Conservation (phyloP, 345 rosid genomes). For the Carallia brachiata region DNA sequence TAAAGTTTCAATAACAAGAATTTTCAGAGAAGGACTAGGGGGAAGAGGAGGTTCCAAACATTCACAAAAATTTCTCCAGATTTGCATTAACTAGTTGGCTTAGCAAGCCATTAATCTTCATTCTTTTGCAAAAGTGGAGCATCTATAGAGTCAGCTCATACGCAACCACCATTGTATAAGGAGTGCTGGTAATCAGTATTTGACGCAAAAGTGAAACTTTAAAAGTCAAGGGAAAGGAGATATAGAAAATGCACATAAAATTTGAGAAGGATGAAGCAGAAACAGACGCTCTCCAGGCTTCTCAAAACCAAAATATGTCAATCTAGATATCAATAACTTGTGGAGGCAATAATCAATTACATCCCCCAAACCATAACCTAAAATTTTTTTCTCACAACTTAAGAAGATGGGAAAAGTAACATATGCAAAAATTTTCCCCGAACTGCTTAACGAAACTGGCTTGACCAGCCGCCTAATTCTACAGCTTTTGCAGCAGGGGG, state of each 20-base stretch:
- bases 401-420: neutral
- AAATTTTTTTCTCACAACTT: no score
- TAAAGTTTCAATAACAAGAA: no score
- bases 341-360: no score
- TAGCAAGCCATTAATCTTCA: conserved; percentile 2
- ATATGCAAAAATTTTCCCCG: neutral
- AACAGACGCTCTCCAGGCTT: no score
- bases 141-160: conserved; percentile 45
- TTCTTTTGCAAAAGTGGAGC: conserved; percentile 22
- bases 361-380: no score
- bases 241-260: no score
- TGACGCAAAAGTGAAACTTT: conserved; percentile 26
- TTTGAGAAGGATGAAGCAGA: no score
- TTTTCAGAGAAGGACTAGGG: no score
- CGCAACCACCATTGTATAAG: conserved; percentile 14
- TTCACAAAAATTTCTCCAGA: neutral
- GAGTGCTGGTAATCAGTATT: conserved; percentile 45
- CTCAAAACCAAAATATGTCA: no score
- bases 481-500: neutral
- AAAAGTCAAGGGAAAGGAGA: neutral
- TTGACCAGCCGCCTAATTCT: neutral
- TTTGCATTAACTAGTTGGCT: conserved; percentile 6
- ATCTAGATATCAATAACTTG: no score
- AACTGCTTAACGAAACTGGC: neutral
- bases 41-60: neutral